These are phyloP conservation scores for Lepiota venenata DNA, from an alignment of 768 basidiomycete species.

Conservation along the genomic window DNA sequence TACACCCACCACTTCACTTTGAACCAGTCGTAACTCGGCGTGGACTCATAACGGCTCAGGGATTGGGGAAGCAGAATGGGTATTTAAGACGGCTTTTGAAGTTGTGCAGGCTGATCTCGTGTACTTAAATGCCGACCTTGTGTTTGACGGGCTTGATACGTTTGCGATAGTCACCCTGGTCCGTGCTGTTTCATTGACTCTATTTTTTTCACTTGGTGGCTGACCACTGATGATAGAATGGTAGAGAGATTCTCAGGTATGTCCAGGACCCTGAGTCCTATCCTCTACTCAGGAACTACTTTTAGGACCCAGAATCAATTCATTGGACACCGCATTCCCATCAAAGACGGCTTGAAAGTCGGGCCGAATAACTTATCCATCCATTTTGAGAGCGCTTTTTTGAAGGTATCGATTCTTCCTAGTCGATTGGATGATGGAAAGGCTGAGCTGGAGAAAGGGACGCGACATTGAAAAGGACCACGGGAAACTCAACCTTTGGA, in stretches of 20 bases:
- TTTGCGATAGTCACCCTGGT: slow-evolving; percentile 75
- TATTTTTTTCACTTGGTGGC: neutral
- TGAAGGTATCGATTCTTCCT: slow-evolving; percentile 40
- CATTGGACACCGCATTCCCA: slow-evolving; percentile 61
- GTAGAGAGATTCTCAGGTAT: slow-evolving; percentile 59
- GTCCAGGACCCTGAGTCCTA: slow-evolving; percentile 16
- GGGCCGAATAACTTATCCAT: slow-evolving; percentile 68
- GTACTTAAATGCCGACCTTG: slow-evolving; percentile 58
- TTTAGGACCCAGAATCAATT: slow-evolving; percentile 84
- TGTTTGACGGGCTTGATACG: slow-evolving; percentile 92
- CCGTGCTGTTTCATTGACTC: slow-evolving; percentile 20
- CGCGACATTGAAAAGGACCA: slow-evolving; percentile 67
- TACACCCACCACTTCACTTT: neutral
- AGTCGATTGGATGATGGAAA: neutral
- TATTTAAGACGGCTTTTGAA: slow-evolving; percentile 67
- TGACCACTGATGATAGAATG: slow-evolving; percentile 52
- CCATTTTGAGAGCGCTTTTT: slow-evolving; percentile 72
- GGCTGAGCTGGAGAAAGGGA: slow-evolving; percentile 41
- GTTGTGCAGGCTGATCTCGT: slow-evolving; percentile 44
- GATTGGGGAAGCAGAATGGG: slow-evolving; percentile 88
- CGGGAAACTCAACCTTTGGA: slow-evolving; percentile 70
- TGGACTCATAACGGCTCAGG: slow-evolving; percentile 40
- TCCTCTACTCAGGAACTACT: neutral
- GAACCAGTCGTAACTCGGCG: neutral
- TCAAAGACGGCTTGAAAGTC: slow-evolving; percentile 47